Base-by-base conservation (phyloP, 2,329 filamentous ascomycete species). In the Calonectria hawksworthii region DNA sequence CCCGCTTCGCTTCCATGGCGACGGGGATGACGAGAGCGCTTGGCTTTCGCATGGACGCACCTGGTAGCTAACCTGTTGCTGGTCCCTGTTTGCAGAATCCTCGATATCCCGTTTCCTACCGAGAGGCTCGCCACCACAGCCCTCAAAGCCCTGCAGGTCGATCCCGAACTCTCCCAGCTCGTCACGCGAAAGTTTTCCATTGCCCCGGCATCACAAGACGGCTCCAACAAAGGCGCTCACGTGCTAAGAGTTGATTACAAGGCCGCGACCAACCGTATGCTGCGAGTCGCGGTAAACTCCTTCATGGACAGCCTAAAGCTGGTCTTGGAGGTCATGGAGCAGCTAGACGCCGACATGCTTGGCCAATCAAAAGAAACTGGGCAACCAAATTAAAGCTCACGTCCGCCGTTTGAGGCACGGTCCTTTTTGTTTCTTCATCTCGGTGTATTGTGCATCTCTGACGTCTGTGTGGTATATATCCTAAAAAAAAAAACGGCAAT, bases 251-350 rank as follows among this genome's bases (percentile, higher is more conserved):
- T 95, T 13, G 90, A 94, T 74, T 99, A 99, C 86, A 91, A 90
- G 70, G 97, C 97, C 1, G 95, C 95, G 0, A 99, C 97, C 26
- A 98, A 98, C 83, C 93, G 97, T 79, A 99, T 99, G 96, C 90
- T 99, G 73, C 93, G 97, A 56, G 97, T 99, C 3, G 95, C 96
- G 4, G 96, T 98, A 72, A 99, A 99, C 86, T 95, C 96, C 13
- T 98, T 98, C 85, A 96, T 99, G 89, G 96, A 99, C 81, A 98
- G 94, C 79, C 85, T 98, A 71, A 92, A 92, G 68, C 92, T 98
- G 7, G 93, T 98, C 1, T 85, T 98, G 52, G 94, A 96, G 70
- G 94, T 98, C 21, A 98, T 98, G 94, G 93, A 95, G 84, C 94
- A 98, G 83, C 86, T 99, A 80, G 96, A 99, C 85, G 91, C 93